These are phyloP conservation scores for Eucalyptus erythrocorys DNA, from an alignment of 345 rosid genomes.

Conservation along the genomic window DNA sequence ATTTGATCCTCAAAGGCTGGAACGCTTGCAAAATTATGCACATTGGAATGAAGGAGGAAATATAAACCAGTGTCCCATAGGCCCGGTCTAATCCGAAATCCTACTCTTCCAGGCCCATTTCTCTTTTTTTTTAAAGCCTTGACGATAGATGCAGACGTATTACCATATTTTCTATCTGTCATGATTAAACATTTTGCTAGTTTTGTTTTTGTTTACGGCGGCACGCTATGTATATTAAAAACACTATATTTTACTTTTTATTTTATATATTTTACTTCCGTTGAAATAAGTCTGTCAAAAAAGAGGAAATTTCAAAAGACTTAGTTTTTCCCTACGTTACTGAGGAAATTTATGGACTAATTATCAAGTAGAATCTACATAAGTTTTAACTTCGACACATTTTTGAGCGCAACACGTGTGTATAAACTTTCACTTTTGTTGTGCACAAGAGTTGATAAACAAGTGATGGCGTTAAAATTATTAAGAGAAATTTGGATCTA, in stretches of 20 bases:
- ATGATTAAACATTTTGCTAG: no score
- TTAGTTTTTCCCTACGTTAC: no score
- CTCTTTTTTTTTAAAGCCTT: background rate
- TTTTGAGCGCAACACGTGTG: background rate
- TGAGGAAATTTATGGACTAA: no score
- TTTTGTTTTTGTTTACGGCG: no score
- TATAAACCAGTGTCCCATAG: background rate
- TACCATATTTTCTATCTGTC: background rate
- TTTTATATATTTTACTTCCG: no score
- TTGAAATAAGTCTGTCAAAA: no score
- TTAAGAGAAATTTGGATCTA: no score
- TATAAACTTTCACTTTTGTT: background rate
- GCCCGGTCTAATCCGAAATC: background rate
- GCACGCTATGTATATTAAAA: no score
- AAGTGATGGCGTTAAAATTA: background rate
- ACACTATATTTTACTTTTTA: no score
- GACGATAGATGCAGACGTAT: background rate
- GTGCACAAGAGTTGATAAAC: background rate
- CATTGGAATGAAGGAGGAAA: background rate
- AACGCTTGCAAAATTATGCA: background rate
- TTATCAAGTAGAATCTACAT: no score
- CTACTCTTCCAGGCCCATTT: background rate
- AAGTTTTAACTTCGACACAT: no score
- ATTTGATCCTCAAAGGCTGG: background rate
- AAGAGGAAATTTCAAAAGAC: no score